These are phyloP conservation scores for Microcyclospora pomicola DNA, from an alignment of 2,329 filamentous ascomycete species.

Conservation along the genomic window DNA sequence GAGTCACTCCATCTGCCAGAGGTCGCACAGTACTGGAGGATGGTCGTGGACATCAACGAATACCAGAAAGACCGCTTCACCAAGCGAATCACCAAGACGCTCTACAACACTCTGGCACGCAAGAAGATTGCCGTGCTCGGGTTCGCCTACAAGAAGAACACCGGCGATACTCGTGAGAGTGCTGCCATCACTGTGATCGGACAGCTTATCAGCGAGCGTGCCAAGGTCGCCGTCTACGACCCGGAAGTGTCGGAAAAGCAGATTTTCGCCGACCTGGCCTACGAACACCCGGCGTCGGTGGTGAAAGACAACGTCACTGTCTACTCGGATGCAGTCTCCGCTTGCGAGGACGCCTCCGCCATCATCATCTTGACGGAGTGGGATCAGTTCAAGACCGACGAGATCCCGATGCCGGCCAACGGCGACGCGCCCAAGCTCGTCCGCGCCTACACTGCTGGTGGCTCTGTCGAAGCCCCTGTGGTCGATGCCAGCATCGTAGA, in stretches of 20 bases:
- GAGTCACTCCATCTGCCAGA: constrained; percentile 55
- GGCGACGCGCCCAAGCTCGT: not conserved
- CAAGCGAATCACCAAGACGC: constrained; percentile 48
- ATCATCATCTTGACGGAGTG: constrained; percentile 23
- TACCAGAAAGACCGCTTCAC: constrained; percentile 58
- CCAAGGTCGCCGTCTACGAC: constrained; percentile 55
- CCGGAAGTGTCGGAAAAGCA: constrained; percentile 31
- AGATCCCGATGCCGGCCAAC: constrained; percentile 1
- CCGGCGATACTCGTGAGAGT: constrained; percentile 58
- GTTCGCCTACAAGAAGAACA: constrained; percentile 70
- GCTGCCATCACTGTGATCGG: constrained; percentile 55
- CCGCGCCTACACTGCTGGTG: not conserved
- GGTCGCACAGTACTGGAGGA: constrained; percentile 61
- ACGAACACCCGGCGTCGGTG: constrained; percentile 11
- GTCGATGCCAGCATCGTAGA: not conserved
- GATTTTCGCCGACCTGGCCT: constrained; percentile 20
- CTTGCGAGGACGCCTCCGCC: constrained; percentile 21
- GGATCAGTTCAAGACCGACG: constrained; percentile 24
- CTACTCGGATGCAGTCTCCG: constrained; percentile 18
- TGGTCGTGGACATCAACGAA: constrained; percentile 64
- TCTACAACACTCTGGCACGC: constrained; percentile 54
- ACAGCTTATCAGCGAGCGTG: constrained; percentile 48
- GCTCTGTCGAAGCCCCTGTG: not conserved
- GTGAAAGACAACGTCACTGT: constrained; percentile 18
- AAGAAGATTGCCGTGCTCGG: constrained; percentile 62